Base-by-base conservation (phyloP, 2,329 filamentous ascomycete genomes). In the Colletotrichum caudatum region DNA sequence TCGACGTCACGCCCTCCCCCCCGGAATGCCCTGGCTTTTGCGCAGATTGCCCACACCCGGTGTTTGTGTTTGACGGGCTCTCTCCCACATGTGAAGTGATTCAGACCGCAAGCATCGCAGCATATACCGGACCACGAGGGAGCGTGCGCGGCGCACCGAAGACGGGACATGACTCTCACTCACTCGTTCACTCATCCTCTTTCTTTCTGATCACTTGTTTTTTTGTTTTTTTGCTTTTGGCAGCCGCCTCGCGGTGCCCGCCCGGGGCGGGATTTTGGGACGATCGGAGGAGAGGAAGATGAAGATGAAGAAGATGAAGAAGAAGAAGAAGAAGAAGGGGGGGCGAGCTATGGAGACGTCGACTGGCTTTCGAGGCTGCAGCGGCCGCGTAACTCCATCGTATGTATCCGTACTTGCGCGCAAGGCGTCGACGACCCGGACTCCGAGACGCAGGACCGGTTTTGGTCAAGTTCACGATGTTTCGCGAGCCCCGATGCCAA, bases 201-300 rank as follows among this genome's bases (percentile, higher is more conserved):
- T 41, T 16, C 14, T 11, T 11, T 11, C 14, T 37, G 1, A 37
- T 37, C 5, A 1, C 2, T 11, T 37, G 5, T 7, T 37, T 37
- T 7, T 37, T 11, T 37, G 11, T 37, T 7, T 12, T 37, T 37
- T 37, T 7, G 37, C 37, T 12, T 39, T 39, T 39, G 37, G 37
- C 9, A 5, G 37, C 37, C 37, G 9, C 2, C 9, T 29, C 26
- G 26, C 3, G 26, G 26, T 3, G 26, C 26, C 56, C 37, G 48
- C 46, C 33, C 33, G 56, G 39, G 48, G 16, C 79, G 80, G 78
- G 84, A 5, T 86, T 87, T 73, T 73, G 85, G 86, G 9, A 84
- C 84, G 0, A 78, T 84, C 23, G 80, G 78, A 72, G 81, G 84
- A 67, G 41, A 8, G 16, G 18, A 82, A 78, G 71, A n/a, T n/a